Percentiles rank a stretch among this genome's conserved stretches.
Evolutionary conservation across 176 grass and related monocot species (phyloP).

Genomic region (Triticum monococcum): DNA sequence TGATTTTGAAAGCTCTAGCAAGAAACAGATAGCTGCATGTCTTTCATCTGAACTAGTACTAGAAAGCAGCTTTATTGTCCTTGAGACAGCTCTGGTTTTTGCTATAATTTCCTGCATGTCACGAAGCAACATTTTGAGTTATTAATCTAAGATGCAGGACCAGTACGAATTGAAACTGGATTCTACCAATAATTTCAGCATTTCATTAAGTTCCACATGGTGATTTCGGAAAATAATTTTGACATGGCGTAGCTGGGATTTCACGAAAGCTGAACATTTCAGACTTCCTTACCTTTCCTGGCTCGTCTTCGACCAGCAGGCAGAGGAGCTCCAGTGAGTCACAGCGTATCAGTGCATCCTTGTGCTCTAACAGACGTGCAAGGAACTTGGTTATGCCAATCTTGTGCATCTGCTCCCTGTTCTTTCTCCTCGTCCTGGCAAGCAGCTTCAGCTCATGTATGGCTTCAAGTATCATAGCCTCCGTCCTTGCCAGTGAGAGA

Average conservation of each 20-base stretch:
- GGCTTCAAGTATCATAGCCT: constrained; percentile 72
- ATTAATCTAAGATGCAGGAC: neutral
- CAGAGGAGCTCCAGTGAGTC: constrained; percentile 65
- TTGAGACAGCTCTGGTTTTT: constrained; percentile 69
- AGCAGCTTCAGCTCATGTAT: constrained; percentile 69
- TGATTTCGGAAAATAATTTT: neutral
- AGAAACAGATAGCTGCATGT: constrained; percentile 68
- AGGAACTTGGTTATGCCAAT: constrained; percentile 85
- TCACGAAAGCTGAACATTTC: constrained; percentile 1
- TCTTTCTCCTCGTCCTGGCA: constrained; percentile 43
- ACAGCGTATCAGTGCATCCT: constrained; percentile 47
- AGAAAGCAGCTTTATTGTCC: constrained; percentile 65
- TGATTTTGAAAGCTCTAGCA: constrained; percentile 71
- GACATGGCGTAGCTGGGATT: neutral
- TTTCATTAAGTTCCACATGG: neutral
- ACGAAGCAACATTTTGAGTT: constrained; percentile 12
- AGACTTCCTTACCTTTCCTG: constrained; percentile 65
- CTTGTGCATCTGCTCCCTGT: constrained; percentile 77
- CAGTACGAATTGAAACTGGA: neutral
- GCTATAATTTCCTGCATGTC: constrained; percentile 65
- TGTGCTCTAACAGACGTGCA: constrained; percentile 53
- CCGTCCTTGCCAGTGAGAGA: constrained; percentile 46
- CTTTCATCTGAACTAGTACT: constrained; percentile 63
- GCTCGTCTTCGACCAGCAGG: constrained; percentile 65
- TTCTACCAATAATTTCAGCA: neutral